phyloP scores from a whole-genome alignment of 2,329 filamentous ascomycete genomes.

The Proliferodiscus dingleyae region DNA sequence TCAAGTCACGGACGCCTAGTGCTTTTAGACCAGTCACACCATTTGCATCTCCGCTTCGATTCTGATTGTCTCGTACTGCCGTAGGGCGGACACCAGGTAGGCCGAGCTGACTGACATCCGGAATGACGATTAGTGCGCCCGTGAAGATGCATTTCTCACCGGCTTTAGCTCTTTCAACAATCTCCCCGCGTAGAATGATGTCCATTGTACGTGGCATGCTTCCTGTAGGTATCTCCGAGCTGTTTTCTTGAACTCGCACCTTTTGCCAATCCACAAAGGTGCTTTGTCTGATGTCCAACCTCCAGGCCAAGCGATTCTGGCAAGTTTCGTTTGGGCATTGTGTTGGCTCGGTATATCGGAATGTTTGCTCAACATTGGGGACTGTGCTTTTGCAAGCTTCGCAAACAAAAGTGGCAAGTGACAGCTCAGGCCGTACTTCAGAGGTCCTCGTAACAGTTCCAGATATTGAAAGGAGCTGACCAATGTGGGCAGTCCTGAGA shows the following conservation, averaged over 20 bases:
- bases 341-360: conserved; percentile 93
- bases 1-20: conserved; percentile 89
- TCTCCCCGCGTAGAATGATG: conserved; percentile 91
- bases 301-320: conserved; percentile 88
- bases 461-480: conserved; percentile 89
- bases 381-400: conserved; percentile 80
- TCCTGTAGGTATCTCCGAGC: conserved; percentile 93
- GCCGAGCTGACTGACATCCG: conserved; percentile 90
- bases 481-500: conserved; percentile 82
- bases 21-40: conserved; percentile 87
- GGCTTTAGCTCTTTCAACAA: conserved; percentile 94
- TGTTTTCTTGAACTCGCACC: conserved; percentile 96
- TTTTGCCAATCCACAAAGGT: conserved; percentile 99
- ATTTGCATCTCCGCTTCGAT: conserved; percentile 70
- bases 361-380: conserved; percentile 92
- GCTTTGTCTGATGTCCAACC: conserved; percentile 92
- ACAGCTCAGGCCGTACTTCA: conserved; percentile 91
- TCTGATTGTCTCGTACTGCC: conserved; percentile 76
- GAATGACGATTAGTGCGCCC: conserved; percentile 90
- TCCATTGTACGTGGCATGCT: conserved; percentile 99
- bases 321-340: conserved; percentile 88
- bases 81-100: conserved; percentile 81
- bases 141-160: conserved; percentile 99
- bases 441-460: conserved; percentile 96
- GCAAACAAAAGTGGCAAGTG: conserved; percentile 86